Base-by-base conservation (phyloP, 495 filamentous ascomycete species). In the Talaromyces thailandensis region DNA sequence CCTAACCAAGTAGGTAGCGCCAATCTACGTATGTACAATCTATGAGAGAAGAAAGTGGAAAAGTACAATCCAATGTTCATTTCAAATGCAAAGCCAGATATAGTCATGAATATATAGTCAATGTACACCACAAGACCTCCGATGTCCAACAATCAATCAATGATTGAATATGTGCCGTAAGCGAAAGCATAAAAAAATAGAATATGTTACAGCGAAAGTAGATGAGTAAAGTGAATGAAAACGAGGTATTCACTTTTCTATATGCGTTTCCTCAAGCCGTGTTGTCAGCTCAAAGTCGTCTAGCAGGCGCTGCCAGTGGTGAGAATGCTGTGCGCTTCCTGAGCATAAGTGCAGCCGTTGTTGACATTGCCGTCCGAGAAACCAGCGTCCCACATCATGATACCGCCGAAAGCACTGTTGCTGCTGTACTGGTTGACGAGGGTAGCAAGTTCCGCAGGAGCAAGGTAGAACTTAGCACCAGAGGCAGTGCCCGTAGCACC, bases 371-470 rank as follows among this genome's bases (percentile, higher is more conserved):
- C 60, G 62, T 79, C 76, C 9, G 75, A 76, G 65, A 74, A 75
- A 1, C 74, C 74, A 11, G 77, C 82, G 64, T 76, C 77, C 82
- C 82, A 84, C 65, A 84, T 69, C 82, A 84, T 80, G 53, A 84
- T 68, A 6, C 82, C 82, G 21, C 81, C 82, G 58, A 82, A 79
- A 16, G 76, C 75, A 18, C 66, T 51, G 57, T 76, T 67, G 52
- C 61, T 65, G 56, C 68, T 71, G 59, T 68, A 67, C 4, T 72
- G 64, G 12, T 52, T 64, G 43, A 80, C 68, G 58, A 76, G 67
- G 11, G 61, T 25, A 11, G 70, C 65, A 25, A 84, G 70, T 43
- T 75, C 65, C 5, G 60, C 67, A 0, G 78, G 76, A 0, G 66
- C 67, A 3, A 81, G 65, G 59, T 82, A 83, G 59, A 77, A 81